These are phyloP conservation scores for Perkinsus chesapeaki DNA, from an alignment of 169 alveolate genomes.

Conservation along the genomic window DNA sequence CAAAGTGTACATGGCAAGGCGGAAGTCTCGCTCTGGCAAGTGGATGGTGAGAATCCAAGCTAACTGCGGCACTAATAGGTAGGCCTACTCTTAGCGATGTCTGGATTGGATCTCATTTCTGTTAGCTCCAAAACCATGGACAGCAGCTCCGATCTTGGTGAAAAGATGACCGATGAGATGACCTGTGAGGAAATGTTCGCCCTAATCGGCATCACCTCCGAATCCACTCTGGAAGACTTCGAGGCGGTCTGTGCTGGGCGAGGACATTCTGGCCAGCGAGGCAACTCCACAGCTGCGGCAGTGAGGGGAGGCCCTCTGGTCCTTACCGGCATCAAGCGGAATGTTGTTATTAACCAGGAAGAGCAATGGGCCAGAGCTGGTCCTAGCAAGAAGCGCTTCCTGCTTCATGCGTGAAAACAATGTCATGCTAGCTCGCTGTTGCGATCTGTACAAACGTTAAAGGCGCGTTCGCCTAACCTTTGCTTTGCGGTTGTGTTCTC, in stretches of 20 bases:
- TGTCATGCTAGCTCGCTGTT: neutral
- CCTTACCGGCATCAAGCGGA: neutral
- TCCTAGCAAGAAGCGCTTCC: neutral
- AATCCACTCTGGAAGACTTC: neutral
- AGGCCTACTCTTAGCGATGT: neutral
- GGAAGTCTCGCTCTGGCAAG: no score
- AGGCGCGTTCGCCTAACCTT: neutral
- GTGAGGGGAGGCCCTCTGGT: neutral
- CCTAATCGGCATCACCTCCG: neutral
- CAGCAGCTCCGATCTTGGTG: neutral
- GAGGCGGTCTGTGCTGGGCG: neutral
- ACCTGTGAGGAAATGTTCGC: neutral
- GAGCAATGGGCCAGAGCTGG: neutral
- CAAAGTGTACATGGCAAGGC: no score
- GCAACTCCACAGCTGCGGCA: no score
- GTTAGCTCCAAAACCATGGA: neutral
- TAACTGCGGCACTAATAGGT: no score
- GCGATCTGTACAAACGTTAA: neutral
- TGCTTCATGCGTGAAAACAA: neutral
- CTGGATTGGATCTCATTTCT: neutral
- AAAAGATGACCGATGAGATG: neutral
- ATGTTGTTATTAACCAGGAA: neutral
- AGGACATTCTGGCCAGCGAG: no score
- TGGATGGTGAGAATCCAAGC: no score
- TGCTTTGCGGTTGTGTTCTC: neutral